Base-by-base conservation (phyloP, 768 basidiomycete genomes). In the Erythrobasidium yunnanense region DNA sequence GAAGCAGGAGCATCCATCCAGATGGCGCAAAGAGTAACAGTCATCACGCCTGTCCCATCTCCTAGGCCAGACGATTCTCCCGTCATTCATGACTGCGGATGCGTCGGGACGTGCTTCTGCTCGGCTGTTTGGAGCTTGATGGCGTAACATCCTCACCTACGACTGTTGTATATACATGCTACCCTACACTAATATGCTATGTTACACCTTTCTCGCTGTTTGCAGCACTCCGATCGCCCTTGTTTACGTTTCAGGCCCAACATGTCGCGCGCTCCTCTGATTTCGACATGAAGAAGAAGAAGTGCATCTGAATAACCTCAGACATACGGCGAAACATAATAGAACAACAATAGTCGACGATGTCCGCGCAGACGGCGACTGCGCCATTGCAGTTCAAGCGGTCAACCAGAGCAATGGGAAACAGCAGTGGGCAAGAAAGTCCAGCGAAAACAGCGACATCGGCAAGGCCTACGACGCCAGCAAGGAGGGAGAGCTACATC, bases 101-200 rank as follows among this genome's bases (percentile, higher is more conserved):
- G 60, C 49, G 60, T 29, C 45, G 27, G 25, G 7, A 30, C 35
- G 8, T 63, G 60, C 25, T 29, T 63, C 6, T 63, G 60, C 38
- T 63, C 60, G 22, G 60, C 60, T 51, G 60, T 63, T 25, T 49
- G 38, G 57, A 25, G 30, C 20, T 20, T 60, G 15, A 45, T 60
- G 27, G 57, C 22, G 42, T 45, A 20, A 45, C 42, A 45, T 45
- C 22, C 42, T 45, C 42, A 15, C 42, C 15, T 45, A 15, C 42
- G 15, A 15, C 22, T 15, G 42, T 15, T 15, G 22, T 15, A 15
- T 20, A 15, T 15, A 45, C 22, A 20, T 45, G 42, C 22, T 15
- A 15, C 22, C 42, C 15, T 45, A 45, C 15, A 20, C 15, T 45
- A 45, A 15, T 15, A 45, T 45, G 42, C 15, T 45, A 15, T 45